phyloP scores from a whole-genome alignment of 2,329 filamentous ascomycete species.

The Clonostachys byssicola region DNA sequence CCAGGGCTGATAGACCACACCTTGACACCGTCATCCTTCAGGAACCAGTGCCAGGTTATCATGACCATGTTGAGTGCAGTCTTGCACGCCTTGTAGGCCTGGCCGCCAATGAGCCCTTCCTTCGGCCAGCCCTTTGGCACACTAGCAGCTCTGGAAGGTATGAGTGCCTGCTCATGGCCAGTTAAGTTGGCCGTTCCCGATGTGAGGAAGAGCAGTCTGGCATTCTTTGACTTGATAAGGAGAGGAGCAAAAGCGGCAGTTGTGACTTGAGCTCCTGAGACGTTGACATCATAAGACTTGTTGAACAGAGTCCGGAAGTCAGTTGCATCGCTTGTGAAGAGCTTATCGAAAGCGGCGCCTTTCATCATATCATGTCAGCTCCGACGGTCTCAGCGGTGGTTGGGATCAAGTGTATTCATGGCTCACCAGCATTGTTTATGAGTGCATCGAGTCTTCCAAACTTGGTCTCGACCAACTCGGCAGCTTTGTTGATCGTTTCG shows the following conservation, averaged over 20 bases:
- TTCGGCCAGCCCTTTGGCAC: constrained; percentile 37
- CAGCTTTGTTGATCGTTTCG: constrained; percentile 9
- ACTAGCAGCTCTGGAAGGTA: constrained; percentile 1
- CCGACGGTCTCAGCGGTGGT: too few relatives aligned
- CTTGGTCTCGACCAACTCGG: constrained; percentile 5
- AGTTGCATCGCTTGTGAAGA: not conserved
- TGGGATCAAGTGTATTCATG: too few relatives aligned
- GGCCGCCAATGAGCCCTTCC: not conserved
- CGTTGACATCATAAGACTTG: not conserved
- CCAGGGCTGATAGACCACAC: constrained; percentile 38
- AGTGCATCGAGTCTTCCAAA: constrained; percentile 11
- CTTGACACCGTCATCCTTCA: constrained; percentile 33
- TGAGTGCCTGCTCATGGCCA: constrained; percentile 15
- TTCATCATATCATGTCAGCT: too few relatives aligned
- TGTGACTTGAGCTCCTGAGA: constrained; percentile 9
- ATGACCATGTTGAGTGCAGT: constrained; percentile 8
- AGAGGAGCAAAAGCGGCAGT: constrained; percentile 30
- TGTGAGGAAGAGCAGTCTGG: constrained; percentile 38
- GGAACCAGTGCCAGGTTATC: not conserved
- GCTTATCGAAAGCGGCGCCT: not conserved
- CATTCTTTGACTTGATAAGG: constrained; percentile 27
- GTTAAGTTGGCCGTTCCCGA: constrained; percentile 26
- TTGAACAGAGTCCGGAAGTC: not conserved
- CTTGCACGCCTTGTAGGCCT: constrained; percentile 6
- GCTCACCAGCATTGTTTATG: constrained; percentile 22